Evolutionary conservation across 345 rosid species (phyloP).

Genomic region (Theobroma cacao): DNA sequence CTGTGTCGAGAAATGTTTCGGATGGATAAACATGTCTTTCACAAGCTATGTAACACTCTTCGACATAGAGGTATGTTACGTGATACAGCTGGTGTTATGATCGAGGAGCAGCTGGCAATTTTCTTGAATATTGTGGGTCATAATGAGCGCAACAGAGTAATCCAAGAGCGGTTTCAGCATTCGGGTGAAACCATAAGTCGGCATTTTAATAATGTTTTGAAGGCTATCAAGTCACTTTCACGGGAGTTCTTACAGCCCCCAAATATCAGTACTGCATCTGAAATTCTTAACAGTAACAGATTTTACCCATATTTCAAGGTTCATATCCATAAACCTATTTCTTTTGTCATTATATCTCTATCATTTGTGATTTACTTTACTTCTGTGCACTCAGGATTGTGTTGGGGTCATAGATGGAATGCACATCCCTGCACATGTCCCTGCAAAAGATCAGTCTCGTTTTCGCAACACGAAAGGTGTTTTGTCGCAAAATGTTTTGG

Average conservation of each 20-base stretch:
- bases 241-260: slow-evolving; percentile 56
- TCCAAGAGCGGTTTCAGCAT: slow-evolving; percentile 73
- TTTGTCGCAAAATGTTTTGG: slow-evolving; percentile 69
- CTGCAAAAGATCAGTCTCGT: slow-evolving; percentile 72
- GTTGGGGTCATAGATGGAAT: slow-evolving; percentile 70
- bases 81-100: slow-evolving; percentile 67
- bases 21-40: slow-evolving; percentile 76
- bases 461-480: slow-evolving; percentile 66
- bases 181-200: slow-evolving; percentile 87
- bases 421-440: slow-evolving; percentile 74
- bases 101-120: slow-evolving; percentile 76
- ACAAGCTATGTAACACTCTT: slow-evolving; percentile 47
- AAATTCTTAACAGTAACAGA: slow-evolving; percentile 46
- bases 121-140: slow-evolving; percentile 74
- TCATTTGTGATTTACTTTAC: slow-evolving; percentile 12
- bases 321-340: slow-evolving; percentile 3
- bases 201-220: slow-evolving; percentile 73
- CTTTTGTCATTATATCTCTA: background rate
- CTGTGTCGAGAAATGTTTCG: slow-evolving; percentile 64
- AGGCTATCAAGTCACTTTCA: slow-evolving; percentile 74
- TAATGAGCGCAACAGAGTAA: slow-evolving; percentile 78
- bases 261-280: slow-evolving; percentile 35
- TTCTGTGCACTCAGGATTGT: slow-evolving; percentile 55
- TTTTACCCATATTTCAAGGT: slow-evolving; percentile 80
- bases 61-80: slow-evolving; percentile 58